Evolutionary conservation across 2,329 filamentous ascomycete species (phyloP), one percentile per base, ranked within the genome.

Genomic region (Orbilia brochopaga): DNA sequence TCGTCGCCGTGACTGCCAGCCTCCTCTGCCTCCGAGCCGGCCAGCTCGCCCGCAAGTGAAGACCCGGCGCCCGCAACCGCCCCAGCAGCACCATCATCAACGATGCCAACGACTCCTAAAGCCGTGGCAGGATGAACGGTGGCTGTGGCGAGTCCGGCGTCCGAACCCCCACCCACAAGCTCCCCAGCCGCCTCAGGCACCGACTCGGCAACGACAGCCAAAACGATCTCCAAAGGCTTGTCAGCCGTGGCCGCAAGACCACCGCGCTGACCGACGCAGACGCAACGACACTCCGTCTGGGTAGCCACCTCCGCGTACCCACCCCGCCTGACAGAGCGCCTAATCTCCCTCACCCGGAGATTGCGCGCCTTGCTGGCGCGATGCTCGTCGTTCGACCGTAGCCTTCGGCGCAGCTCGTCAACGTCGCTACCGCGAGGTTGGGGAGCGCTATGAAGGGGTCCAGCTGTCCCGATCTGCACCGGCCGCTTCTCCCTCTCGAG

Each of bases 81-180:
- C 23, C n/a, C 17, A 17, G 13, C 40, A 50, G 13, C 23, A 5
- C 30, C 23, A 21, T 52, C 55, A 23, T 67, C 50, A 23, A 30
- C 35, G 13, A 30, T 24, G 13, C 50, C 55, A 53, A 21, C 63
- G 10, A 32, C 48, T 48, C n/a, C 62, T 46, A 58, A 60, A 59
- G 48, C 42, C 35, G 46, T 44, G 21, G 61, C 15, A 17, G 46
- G 32, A 44, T 15, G 42, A 17, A 21, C 35, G n/a, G 35, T 35
- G 40, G 23, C 35, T 13, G 48, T 27, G 32, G 27, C 15, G 35
- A 48, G 46, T 15, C 23, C 61, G 23, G 21, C 15, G 24, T 46
- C 37, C 30, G 24, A 27, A 6, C 10, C 35, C 27, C 35, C 24
- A 15, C 24, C 35, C 30, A 2, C 17, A n/a, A 4, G 40, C 24